Evolutionary conservation across 2,329 filamentous ascomycete species (phyloP), one percentile per base, ranked within the genome.

Genomic region (Colletotrichum higginsianum): DNA sequence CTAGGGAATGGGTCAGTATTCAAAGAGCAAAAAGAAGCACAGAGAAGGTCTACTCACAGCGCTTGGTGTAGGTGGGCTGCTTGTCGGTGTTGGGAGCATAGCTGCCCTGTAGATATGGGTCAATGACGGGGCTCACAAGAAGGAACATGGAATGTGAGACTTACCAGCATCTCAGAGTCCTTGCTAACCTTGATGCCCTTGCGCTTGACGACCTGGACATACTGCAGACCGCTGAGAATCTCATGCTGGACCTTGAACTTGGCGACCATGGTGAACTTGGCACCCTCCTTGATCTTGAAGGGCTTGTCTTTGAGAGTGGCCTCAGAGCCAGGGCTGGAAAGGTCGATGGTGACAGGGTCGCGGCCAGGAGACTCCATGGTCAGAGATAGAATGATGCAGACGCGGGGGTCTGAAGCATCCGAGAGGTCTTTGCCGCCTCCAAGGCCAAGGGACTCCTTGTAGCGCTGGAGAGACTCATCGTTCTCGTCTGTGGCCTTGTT

Each of bases 271-370:
- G 93, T 94, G 86, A 98, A 99, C 77, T 91, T 93, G 77, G 93
- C 90, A 66, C 94, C 95, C 84, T 98, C 96, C 89, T 98, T 99
- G 87, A 99, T 98, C 80, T 90, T 96, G 87, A 99, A 99, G 16
- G 96, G 96, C 81, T 96, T 93, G 80, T 94, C 89, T 86, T 97
- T 97, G 75, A 99, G 92, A 16, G 88, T 89, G 4, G 89, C 86
- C 79, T 98, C 88, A 73, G 93, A 91, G 70, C 92, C 93, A 26
- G 93, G 88, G 9, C 88, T 83, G 68, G 91, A 92, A 52, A 98
- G 91, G 79, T 98, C 94, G 83, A 99, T 96, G 77, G 93, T 93
- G 78, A 98, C 96, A 78, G 97, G 94, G 8, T 87, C 80, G 61
- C 95, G 95, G 71, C 94, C 96, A 75, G 92, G 88, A 44, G 95